Evolutionary conservation across 2,329 filamentous ascomycete species (phyloP).

Genomic region (Zelopaecilomyces penicillatus): DNA sequence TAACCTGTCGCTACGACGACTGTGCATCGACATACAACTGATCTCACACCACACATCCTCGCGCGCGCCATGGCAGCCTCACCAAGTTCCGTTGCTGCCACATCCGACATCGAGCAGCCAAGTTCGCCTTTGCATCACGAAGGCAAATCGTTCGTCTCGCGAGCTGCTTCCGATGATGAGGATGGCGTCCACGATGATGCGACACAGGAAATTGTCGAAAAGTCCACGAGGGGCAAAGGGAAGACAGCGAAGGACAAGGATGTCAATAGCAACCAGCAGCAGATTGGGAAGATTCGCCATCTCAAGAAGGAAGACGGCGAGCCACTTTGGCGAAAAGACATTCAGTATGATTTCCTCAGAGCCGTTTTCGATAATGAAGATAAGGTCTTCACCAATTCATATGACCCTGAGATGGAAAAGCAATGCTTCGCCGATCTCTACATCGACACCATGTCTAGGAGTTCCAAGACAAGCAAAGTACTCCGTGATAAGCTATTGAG

Average conservation of each 20-base stretch:
- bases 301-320: conserved; percentile 85
- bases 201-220: conserved; percentile 36
- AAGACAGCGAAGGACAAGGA: conserved; percentile 20
- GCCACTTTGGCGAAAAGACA: conserved; percentile 78
- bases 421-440: conserved; percentile 91
- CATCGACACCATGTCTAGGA: conserved; percentile 96
- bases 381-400: conserved; percentile 83
- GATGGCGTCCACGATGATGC: conserved; percentile 29
- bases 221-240: conserved; percentile 27
- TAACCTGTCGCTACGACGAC: conserved; percentile 6
- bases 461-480: conserved; percentile 98
- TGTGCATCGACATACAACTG: conserved; percentile 4
- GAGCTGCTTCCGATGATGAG: conserved; percentile 38
- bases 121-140: conserved; percentile 37
- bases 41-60: neutral
- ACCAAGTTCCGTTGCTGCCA: conserved; percentile 30
- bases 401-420: conserved; percentile 57
- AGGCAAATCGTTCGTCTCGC: conserved; percentile 39
- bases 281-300: conserved; percentile 66
- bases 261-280: conserved; percentile 27
- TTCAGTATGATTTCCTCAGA: conserved; percentile 79
- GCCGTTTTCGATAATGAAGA: conserved; percentile 68
- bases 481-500: conserved; percentile 92
- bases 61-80: conserved; percentile 29
- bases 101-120: conserved; percentile 37